Evolutionary conservation across 2,329 filamentous ascomycete species (phyloP).

Genomic region (Intubia oerlemansii): DNA sequence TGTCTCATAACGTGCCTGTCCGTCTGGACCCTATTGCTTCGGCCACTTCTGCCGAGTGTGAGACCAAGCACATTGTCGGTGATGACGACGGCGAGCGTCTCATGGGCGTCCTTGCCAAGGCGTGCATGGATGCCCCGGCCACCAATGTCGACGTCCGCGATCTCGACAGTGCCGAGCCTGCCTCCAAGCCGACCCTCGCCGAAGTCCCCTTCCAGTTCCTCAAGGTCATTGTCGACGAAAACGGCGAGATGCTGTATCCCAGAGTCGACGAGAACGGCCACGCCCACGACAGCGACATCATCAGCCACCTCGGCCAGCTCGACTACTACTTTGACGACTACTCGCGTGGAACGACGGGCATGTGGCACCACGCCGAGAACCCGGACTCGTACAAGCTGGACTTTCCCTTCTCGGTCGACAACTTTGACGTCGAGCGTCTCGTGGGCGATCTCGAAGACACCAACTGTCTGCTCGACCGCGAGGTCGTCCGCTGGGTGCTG

Average conservation of each 20-base stretch:
- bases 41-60: neutral
- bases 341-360: neutral
- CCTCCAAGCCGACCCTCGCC: constrained; percentile 1
- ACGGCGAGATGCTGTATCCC: neutral
- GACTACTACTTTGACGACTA: constrained; percentile 2
- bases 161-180: neutral
- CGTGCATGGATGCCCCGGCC: neutral
- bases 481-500: constrained; percentile 2
- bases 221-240: constrained; percentile 4
- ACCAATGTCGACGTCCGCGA: neutral
- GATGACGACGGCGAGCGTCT: constrained; percentile 5
- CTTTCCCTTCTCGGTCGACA: constrained; percentile 7
- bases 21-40: constrained; percentile 3
- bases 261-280: neutral
- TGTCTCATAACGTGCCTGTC: neutral
- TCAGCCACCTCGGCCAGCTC: constrained; percentile 2
- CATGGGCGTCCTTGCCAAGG: constrained; percentile 1
- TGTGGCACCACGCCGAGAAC: constrained; percentile 1
- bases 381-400: neutral
- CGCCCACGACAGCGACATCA: neutral
- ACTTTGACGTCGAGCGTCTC: constrained; percentile 7
- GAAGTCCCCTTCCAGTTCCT: constrained; percentile 5
- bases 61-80: constrained; percentile 3
- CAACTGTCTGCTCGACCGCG: constrained; percentile 1
- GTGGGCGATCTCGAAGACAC: constrained; percentile 3